phyloP scores from a whole-genome alignment of 306 rosid genomes.

The Pueraria montana region DNA sequence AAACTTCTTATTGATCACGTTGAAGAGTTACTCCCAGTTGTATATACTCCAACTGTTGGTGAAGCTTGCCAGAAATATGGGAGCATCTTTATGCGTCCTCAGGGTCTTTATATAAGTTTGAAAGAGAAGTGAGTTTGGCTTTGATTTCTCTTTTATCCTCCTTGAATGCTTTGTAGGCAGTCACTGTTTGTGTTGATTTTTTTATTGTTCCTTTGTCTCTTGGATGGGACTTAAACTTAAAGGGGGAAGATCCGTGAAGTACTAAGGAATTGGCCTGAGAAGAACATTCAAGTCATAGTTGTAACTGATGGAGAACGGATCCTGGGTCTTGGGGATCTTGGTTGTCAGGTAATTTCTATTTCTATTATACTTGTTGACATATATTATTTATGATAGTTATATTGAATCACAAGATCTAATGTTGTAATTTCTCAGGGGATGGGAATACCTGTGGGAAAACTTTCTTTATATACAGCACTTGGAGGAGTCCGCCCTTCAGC shows the following conservation, averaged over 20 bases:
- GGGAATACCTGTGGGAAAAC: conserved; percentile 99
- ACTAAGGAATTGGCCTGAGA: conserved; percentile 96
- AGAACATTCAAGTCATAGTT: conserved; percentile 93
- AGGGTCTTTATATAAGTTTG: conserved; percentile 97
- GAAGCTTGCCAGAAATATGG: conserved; percentile 99
- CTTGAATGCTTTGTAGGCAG: conserved; percentile 5
- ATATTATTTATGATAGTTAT: conserved; percentile 13
- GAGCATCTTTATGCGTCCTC: conserved; percentile 85
- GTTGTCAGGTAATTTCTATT: conserved; percentile 83
- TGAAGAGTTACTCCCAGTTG: conserved; percentile 96
- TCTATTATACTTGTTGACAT: background rate
- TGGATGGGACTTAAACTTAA: conserved; percentile 41
- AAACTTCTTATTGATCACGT: conserved; percentile 89
- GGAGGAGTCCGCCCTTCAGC: conserved; percentile 99
- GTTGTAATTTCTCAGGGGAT: conserved; percentile 73
- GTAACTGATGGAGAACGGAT: conserved; percentile 98
- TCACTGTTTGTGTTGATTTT: conserved; percentile 38
- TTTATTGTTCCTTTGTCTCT: conserved; percentile 29
- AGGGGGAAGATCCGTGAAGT: conserved; percentile 97
- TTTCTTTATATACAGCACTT: conserved; percentile 91
- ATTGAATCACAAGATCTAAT: conserved; percentile 30
- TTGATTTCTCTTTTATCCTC: background rate
- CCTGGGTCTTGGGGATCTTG: conserved; percentile 96
- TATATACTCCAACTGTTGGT: conserved; percentile 98
- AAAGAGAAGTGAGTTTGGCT: conserved; percentile 84